Conservation (phyloP, 768 basidiomycete genomes). For the Kwoniella heveanensis region DNA sequence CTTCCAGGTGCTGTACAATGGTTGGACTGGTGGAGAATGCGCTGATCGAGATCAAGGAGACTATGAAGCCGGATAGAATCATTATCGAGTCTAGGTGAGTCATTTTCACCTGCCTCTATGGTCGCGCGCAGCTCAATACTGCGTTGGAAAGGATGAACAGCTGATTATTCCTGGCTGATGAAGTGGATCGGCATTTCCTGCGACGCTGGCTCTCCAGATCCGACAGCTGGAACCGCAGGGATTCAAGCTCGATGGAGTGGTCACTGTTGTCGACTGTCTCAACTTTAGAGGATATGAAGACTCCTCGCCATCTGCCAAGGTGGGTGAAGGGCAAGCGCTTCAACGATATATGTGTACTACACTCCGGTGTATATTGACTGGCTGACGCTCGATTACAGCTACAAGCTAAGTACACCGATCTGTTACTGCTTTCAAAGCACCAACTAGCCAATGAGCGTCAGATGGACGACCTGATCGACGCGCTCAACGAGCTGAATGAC, state of each 20-base stretch:
- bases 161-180: neutral
- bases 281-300: conserved; percentile 94
- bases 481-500: conserved; percentile 86
- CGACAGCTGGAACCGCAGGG: conserved; percentile 82
- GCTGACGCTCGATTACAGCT: conserved; percentile 53
- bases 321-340: conserved; percentile 64
- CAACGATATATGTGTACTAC: too few relatives aligned
- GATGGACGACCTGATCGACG: conserved; percentile 81
- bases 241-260: conserved; percentile 82
- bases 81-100: conserved; percentile 92
- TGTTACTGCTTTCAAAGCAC: conserved; percentile 92
- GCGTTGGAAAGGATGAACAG: too few relatives aligned
- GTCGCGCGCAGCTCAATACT: too few relatives aligned
- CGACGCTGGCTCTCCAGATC: conserved; percentile 91
- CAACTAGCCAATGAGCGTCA: conserved; percentile 74
- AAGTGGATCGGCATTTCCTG: conserved; percentile 92
- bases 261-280: conserved; percentile 75
- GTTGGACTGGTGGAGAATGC: conserved; percentile 94
- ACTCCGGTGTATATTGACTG: too few relatives aligned
- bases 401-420: conserved; percentile 85
- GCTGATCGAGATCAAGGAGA: conserved; percentile 79
- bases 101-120: neutral
- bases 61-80: conserved; percentile 82
- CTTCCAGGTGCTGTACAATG: conserved; percentile 89
- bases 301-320: conserved; percentile 82